Percentiles rank a stretch among this genome's conserved stretches.
Evolutionary conservation across 148 eudicot species (phyloP).

Genomic region (Heliamphora exappendiculata): DNA sequence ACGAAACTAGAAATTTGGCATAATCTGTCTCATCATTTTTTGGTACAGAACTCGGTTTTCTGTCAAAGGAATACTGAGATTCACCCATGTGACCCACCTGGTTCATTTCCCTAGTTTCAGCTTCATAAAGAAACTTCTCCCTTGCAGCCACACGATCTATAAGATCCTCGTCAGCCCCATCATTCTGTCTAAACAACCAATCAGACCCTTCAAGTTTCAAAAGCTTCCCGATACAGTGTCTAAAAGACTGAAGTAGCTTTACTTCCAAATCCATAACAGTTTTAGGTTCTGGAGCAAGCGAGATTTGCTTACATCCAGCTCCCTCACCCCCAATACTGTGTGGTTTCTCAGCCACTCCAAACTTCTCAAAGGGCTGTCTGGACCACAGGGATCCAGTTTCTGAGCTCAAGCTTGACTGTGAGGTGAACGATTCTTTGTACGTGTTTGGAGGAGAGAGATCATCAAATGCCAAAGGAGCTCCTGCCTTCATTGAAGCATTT

Average conservation of each 20-base stretch:
- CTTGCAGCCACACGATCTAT: slow-evolving; percentile 77
- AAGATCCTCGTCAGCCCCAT: slow-evolving; percentile 87
- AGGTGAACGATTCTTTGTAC: slow-evolving; percentile 39
- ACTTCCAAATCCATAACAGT: slow-evolving; percentile 53
- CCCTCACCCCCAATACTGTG: slow-evolving; percentile 23
- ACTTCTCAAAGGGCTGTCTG: slow-evolving; percentile 74
- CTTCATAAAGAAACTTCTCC: slow-evolving; percentile 71
- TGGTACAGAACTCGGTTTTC: slow-evolving; percentile 24
- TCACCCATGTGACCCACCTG: slow-evolving; percentile 26
- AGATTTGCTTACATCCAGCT: slow-evolving; percentile 17
- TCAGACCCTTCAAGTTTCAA: slow-evolving; percentile 92
- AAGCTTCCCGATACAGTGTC: slow-evolving; percentile 67
- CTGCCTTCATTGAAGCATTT: slow-evolving; percentile 35
- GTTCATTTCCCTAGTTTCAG: slow-evolving; percentile 52
- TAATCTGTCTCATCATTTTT: slow-evolving; percentile 34
- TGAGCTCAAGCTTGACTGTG: slow-evolving; percentile 39
- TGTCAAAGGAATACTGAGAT: slow-evolving; percentile 30
- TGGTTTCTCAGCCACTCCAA: slow-evolving; percentile 52
- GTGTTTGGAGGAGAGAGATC: slow-evolving; percentile 50
- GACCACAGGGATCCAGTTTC: slow-evolving; percentile 59
- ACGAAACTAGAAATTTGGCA: slow-evolving; percentile 34
- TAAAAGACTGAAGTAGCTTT: slow-evolving; percentile 67
- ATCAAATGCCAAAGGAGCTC: slow-evolving; percentile 47
- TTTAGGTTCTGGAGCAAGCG: slow-evolving; percentile 35
- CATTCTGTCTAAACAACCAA: slow-evolving; percentile 82